Percentiles rank a stretch among this genome's conserved stretches.
Evolutionary conservation across 768 basidiomycete genomes (phyloP).

Genomic region (Termitomyces titanicus): DNA sequence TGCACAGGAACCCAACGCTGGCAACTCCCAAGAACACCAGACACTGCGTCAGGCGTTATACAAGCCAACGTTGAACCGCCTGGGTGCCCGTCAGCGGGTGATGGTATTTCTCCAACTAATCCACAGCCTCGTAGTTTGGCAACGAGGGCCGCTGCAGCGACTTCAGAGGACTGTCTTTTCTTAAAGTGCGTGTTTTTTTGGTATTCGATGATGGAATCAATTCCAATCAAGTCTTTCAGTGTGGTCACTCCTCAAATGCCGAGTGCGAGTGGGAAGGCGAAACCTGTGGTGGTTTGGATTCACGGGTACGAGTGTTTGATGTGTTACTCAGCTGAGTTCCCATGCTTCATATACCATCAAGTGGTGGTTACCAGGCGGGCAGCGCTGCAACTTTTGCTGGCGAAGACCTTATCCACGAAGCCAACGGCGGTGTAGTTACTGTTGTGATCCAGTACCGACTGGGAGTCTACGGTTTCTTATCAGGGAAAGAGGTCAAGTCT

Average conservation of each 20-base stretch:
- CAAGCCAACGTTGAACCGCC: slow-evolving; percentile 27
- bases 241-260: slow-evolving; percentile 32
- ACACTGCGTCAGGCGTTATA: slow-evolving; percentile 23
- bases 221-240: slow-evolving; percentile 15
- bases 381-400: slow-evolving; percentile 26
- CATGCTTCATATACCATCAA: too few relatives aligned
- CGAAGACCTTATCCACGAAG: slow-evolving; percentile 32
- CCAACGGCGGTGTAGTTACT: slow-evolving; percentile 30
- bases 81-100: slow-evolving; percentile 25
- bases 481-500: too few relatives aligned
- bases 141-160: slow-evolving; percentile 1
- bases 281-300: slow-evolving; percentile 43
- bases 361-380: slow-evolving; percentile 31
- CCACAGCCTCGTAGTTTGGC: slow-evolving; percentile 6
- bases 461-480: too few relatives aligned
- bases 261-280: slow-evolving; percentile 15
- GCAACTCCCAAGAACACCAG: slow-evolving; percentile 28
- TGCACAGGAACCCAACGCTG: slow-evolving; percentile 30
- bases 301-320: slow-evolving; percentile 28
- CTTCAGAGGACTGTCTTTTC: slow-evolving; percentile 38
- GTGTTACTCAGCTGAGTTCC: not conserved
- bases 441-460: too few relatives aligned
- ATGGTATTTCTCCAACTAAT: too few relatives aligned
- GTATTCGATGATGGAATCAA: not conserved
- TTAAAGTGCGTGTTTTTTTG: slow-evolving; percentile 28